Percentiles rank a stretch among this genome's conserved stretches.
phyloP scores from a whole-genome alignment of 2,329 filamentous ascomycete species.

The Stagonosporopsis tanaceti region DNA sequence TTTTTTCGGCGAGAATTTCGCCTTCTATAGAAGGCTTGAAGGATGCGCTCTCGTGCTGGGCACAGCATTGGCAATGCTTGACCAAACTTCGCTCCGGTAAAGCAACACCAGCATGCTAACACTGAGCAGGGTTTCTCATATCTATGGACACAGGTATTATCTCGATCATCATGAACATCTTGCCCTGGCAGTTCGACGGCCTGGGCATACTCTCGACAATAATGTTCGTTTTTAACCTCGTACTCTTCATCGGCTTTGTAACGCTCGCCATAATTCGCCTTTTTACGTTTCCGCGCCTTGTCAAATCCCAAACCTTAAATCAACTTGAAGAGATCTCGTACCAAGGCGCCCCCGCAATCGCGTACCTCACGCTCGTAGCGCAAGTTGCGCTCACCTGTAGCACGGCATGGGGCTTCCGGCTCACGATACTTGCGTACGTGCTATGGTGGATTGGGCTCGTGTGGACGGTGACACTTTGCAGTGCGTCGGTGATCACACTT shows the following conservation, averaged over 20 bases:
- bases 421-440: conserved; percentile 59
- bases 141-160: conserved; percentile 67
- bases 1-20: neutral
- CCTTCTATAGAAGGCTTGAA: neutral
- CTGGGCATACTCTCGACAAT: conserved; percentile 23
- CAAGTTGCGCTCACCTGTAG: conserved; percentile 63
- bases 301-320: conserved; percentile 58
- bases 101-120: neutral
- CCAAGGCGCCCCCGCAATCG: conserved; percentile 65
- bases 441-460: conserved; percentile 35
- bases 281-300: conserved; percentile 13
- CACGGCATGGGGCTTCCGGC: conserved; percentile 72
- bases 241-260: conserved; percentile 22
- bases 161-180: conserved; percentile 64
- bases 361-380: conserved; percentile 73
- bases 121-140: conserved; percentile 22
- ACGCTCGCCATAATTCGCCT: conserved; percentile 21
- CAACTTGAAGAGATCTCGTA: conserved; percentile 70
- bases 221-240: conserved; percentile 29
- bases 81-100: neutral
- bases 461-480: conserved; percentile 28
- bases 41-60: neutral
- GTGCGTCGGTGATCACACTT: conserved; percentile 22
- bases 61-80: conserved; percentile 4
- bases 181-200: conserved; percentile 68